Base-by-base conservation (phyloP, 2,329 filamentous ascomycete species). In the Aspergillus latus region DNA sequence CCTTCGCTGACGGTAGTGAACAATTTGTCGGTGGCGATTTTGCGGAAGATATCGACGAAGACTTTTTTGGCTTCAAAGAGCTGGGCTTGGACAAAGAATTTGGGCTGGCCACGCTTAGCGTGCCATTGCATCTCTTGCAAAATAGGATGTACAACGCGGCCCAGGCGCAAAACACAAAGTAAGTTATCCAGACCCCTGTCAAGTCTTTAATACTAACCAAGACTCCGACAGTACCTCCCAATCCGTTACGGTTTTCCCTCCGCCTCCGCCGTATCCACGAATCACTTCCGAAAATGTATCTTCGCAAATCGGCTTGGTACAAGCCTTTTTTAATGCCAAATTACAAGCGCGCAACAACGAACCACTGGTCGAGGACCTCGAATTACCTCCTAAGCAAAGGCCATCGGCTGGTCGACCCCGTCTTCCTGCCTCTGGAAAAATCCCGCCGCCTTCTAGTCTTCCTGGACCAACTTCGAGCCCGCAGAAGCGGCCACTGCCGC, bases 41-140 rank as follows among this genome's bases (percentile, higher is more conserved):
- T 72, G 94, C 94, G 0, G 94, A 97, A 71, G 94, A 99, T 65
- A 88, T 99, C 10, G 93, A 92, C 59, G 94, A 99, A 78, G 94
- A 99, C 76, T 99, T 97, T 83, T 99, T 99, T 68, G 94, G 94
- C 29, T 97, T 99, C 83, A 92, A 92, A 70, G 92, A 96, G 58
- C 84, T 99, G 45, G 94, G 94, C 43, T 82, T 99, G 56, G 92
- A 96, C 67, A 88, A 87, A 65, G 94, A 99, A 71, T 88, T 97
- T 70, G 92, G 92, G 15, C 82, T 94, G 59, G 88, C 93, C 32
- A 89, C 89, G 63, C 84, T 97, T 59, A 92, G 90, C 52, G 94
- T 99, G 36, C 94, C 95, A 26, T 82, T 99, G 57, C 94, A 99
- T 76, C 84, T 99, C 15, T 84, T 99, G 29, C 94, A 97, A 71